phyloP scores from a whole-genome alignment of 1,284 basidiomycete genomes.

The Melampsora larici-populina region DNA sequence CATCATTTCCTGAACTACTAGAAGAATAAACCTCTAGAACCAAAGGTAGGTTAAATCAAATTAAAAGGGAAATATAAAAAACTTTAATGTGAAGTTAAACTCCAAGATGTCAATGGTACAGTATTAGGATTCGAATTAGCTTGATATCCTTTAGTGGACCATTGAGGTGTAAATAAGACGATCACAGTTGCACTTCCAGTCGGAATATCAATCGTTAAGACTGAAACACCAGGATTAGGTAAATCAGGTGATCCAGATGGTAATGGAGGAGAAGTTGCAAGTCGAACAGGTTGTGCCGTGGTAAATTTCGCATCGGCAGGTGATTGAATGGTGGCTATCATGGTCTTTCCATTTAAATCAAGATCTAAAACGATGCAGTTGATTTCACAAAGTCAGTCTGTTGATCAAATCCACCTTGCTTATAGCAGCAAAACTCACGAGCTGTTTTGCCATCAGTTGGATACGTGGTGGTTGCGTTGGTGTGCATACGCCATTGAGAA shows the following conservation, averaged over 20 bases:
- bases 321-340: conserved; percentile 6
- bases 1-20: background rate
- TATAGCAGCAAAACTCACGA: background rate
- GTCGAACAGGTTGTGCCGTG: conserved; percentile 56
- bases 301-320: conserved; percentile 3
- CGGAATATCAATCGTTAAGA: conserved; percentile 70
- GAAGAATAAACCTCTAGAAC: conserved; percentile 13
- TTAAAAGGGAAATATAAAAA: background rate
- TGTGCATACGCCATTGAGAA: conserved; percentile 91
- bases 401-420: no score
- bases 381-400: conserved; percentile 49
- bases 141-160: conserved; percentile 41
- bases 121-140: conserved; percentile 54
- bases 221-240: conserved; percentile 71
- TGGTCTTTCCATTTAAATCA: conserved; percentile 26
- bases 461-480: conserved; percentile 66
- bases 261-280: conserved; percentile 64
- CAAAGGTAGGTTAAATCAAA: no score
- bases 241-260: conserved; percentile 64
- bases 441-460: conserved; percentile 48
- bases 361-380: conserved; percentile 55
- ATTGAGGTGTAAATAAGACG: conserved; percentile 54
- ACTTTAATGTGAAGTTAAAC: conserved; percentile 67
- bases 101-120: conserved; percentile 69
- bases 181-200: conserved; percentile 60